Evolutionary conservation across 2,329 filamentous ascomycete species (phyloP).

Genomic region (Fusarium poae): DNA sequence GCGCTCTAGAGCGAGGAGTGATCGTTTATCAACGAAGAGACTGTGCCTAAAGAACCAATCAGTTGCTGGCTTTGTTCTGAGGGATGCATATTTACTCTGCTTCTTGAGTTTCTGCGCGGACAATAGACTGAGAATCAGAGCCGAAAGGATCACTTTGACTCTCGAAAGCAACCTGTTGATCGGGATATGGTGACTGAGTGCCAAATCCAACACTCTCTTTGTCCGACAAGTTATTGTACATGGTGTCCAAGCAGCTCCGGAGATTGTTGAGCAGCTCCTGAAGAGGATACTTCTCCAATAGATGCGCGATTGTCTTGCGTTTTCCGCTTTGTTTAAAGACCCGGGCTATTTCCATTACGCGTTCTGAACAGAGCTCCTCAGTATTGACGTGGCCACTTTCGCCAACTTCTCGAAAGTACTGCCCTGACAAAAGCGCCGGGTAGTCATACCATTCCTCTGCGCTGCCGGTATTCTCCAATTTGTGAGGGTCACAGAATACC

Average conservation of each 20-base stretch:
- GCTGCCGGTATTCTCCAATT: not conserved
- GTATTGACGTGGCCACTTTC: constrained; percentile 16
- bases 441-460: not conserved
- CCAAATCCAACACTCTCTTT: constrained; percentile 2
- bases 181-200: constrained; percentile 5
- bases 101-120: constrained; percentile 36
- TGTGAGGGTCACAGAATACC: constrained; percentile 50
- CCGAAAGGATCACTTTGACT: constrained; percentile 38
- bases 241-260: constrained; percentile 33
- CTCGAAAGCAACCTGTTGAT: constrained; percentile 27
- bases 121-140: constrained; percentile 48
- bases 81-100: constrained; percentile 26
- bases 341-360: constrained; percentile 38
- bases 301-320: constrained; percentile 7
- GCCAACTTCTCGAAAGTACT: constrained; percentile 49
- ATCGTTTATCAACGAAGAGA: constrained; percentile 39
- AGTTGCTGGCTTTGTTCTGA: not conserved
- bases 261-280: constrained; percentile 37
- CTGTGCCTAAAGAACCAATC: constrained; percentile 33
- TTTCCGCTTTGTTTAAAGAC: constrained; percentile 20
- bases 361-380: constrained; percentile 42
- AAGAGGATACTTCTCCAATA: constrained; percentile 39
- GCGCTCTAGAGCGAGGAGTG: constrained; percentile 38
- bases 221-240: constrained; percentile 27
- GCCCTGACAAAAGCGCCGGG: constrained; percentile 31